These are phyloP conservation scores for Bryum argenteum DNA, from an alignment of 225 moss, liverwort and hornwort species.

Conservation along the genomic window DNA sequence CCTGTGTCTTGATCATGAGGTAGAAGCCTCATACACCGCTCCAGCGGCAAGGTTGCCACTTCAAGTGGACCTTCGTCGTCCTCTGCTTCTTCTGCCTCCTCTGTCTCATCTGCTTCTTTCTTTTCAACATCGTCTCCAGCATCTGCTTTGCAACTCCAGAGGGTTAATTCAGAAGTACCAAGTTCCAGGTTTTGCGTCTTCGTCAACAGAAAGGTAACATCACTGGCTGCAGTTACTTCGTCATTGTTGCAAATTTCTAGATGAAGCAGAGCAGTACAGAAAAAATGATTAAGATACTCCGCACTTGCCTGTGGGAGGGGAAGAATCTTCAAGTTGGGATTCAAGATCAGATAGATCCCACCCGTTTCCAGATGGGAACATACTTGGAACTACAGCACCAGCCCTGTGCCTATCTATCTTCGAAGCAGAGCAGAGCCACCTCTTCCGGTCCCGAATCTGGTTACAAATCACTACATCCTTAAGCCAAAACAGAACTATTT, in stretches of 20 bases:
- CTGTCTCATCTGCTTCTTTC: conserved; percentile 45
- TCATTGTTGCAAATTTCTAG: background rate
- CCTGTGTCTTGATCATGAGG: conserved; percentile 94
- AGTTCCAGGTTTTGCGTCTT: background rate
- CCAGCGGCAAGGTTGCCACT: conserved; percentile 76
- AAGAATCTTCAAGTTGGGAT: conserved; percentile 24
- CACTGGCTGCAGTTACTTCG: background rate
- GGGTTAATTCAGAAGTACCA: conserved; percentile 1
- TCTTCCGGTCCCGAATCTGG: conserved; percentile 81
- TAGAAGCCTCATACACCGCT: conserved; percentile 92
- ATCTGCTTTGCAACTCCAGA: conserved; percentile 26
- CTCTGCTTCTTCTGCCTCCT: conserved; percentile 37
- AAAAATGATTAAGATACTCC: conserved; percentile 2
- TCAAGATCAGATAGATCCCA: conserved; percentile 61
- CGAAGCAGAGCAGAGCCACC: conserved; percentile 79
- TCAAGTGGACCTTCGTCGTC: conserved; percentile 61
- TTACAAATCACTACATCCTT: conserved; percentile 26
- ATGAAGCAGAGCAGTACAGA: conserved; percentile 8
- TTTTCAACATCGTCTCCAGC: conserved; percentile 43
- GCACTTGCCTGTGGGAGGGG: conserved; percentile 39
- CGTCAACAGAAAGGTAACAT: background rate
- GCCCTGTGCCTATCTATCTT: conserved; percentile 80
- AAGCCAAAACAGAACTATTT: conserved; percentile 8
- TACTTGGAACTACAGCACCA: conserved; percentile 82
- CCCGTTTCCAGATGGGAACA: conserved; percentile 90